Conservation (phyloP, 2,329 filamentous ascomycete species). For the Claviceps maximensis region DNA sequence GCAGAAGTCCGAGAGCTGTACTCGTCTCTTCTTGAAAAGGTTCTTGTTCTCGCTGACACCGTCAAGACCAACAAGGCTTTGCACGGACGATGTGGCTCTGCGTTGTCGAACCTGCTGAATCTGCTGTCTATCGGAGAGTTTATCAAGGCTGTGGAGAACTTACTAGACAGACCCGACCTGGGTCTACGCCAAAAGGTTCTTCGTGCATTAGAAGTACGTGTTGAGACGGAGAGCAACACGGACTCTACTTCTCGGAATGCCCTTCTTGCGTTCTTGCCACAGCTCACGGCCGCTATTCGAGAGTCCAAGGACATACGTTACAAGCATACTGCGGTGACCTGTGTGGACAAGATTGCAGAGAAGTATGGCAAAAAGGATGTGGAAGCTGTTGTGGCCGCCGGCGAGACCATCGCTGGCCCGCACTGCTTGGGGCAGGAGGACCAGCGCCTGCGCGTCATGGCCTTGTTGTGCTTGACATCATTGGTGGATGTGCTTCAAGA, state of each 20-base stretch:
- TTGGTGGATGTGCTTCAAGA: constrained; percentile 81
- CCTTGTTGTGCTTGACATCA: constrained; percentile 78
- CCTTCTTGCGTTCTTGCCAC: constrained; percentile 66
- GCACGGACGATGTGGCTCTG: constrained; percentile 49
- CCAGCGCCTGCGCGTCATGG: constrained; percentile 61
- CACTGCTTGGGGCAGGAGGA: constrained; percentile 66
- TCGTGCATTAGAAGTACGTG: constrained; percentile 65
- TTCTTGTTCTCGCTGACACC: constrained; percentile 52
- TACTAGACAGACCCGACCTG: constrained; percentile 64
- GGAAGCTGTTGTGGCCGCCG: constrained; percentile 60
- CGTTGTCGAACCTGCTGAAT: constrained; percentile 68
- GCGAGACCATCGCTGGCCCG: constrained; percentile 61
- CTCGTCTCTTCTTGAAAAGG: constrained; percentile 51
- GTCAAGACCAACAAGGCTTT: constrained; percentile 43
- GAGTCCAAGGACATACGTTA: constrained; percentile 59
- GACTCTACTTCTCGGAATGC: constrained; percentile 55
- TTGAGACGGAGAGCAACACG: constrained; percentile 57
- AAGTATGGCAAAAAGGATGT: constrained; percentile 91
- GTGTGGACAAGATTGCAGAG: constrained; percentile 84
- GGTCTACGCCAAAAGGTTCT: constrained; percentile 69
- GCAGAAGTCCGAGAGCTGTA: constrained; percentile 57
- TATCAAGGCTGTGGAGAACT: constrained; percentile 70
- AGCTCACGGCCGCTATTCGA: constrained; percentile 63
- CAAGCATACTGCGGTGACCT: constrained; percentile 75
- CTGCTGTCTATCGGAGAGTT: constrained; percentile 80